Evolutionary conservation across 805 yeast genomes (phyloP), one percentile per base, ranked within the genome.

Genomic region (Zygosaccharomyces bisporus): DNA sequence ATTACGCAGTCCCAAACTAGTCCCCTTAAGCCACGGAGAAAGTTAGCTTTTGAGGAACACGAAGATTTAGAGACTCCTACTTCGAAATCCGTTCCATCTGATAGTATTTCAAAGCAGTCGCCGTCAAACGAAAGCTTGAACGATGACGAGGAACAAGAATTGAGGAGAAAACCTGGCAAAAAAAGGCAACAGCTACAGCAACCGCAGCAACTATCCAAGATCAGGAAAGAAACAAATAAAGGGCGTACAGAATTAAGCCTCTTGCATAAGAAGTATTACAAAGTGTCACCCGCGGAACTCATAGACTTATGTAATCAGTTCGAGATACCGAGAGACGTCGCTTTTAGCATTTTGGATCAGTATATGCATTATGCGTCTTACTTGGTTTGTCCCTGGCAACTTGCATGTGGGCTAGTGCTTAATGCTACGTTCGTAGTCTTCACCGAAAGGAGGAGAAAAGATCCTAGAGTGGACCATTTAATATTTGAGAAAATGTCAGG

Each of bases 341-440:
- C 86, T 0, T 66, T 69, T 19, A 63, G 68, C 27, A 68, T 84
- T 36, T 47, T 81, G 7, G 73, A 71, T 32, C 73, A 80, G 1
- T 83, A 74, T 51, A 63, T 71, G 31, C 61, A 68, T 3, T 77
- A 78, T 54, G 70, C 73, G 37, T 71, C 73, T 34, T 77, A 78
- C 50, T 73, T 81, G 31, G 74, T 74, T 27, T 79, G 76, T 46
- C 82, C 81, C 31, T 83, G 89, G 88, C 78, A 80, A 6, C 60
- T 84, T 17, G 76, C 83, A 2, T 80, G 86, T 58, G 90, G 90
- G 0, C 57, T 84, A 49, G 71, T 83, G 0, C 69, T 81, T 27
- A 74, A 81, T 14, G 80, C 82, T 10, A 79, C 78, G 44, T 66
- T 71, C 14, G 69, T 80, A 12, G 69, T 83, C 24, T 79, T 80